Percentiles rank a stretch among this genome's conserved stretches.
These are phyloP conservation scores for Kalaharituber pfeilii DNA, from an alignment of 2,329 filamentous ascomycete genomes.

Conservation along the genomic window DNA sequence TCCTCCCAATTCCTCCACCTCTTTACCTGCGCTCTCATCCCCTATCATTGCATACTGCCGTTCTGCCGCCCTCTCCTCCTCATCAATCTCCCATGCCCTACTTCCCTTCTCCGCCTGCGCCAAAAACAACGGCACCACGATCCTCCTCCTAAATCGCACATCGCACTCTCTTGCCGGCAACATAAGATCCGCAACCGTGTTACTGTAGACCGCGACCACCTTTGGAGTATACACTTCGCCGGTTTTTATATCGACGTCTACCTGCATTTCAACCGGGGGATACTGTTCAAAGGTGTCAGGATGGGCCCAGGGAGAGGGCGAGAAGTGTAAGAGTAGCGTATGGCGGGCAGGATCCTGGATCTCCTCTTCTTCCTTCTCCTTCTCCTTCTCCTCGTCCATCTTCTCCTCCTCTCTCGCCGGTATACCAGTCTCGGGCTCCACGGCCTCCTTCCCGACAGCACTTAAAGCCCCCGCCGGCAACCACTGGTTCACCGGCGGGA, in stretches of 20 bases:
- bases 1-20: neutral
- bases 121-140: slow-evolving; percentile 5
- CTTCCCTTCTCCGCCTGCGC: slow-evolving; percentile 8
- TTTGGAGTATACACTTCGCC: slow-evolving; percentile 13
- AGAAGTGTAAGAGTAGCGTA: slow-evolving; percentile 18
- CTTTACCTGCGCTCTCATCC: neutral
- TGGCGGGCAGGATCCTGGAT: slow-evolving; percentile 1
- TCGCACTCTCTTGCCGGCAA: slow-evolving; percentile 19
- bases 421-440: neutral
- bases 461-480: neutral
- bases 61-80: neutral
- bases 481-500: neutral
- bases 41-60: neutral
- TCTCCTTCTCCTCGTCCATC: neutral
- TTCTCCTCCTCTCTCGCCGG: neutral
- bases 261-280: slow-evolving; percentile 19
- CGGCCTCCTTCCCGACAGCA: neutral
- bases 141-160: slow-evolving; percentile 15
- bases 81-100: neutral
- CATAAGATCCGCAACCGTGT: slow-evolving; percentile 18
- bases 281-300: slow-evolving; percentile 18
- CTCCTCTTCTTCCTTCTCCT: neutral
- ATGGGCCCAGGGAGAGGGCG: slow-evolving; percentile 19
- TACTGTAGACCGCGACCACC: slow-evolving; percentile 16
- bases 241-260: slow-evolving; percentile 14